Evolutionary conservation across 2,329 filamentous ascomycete species (phyloP), one percentile per base, ranked within the genome.

Genomic region (Dactylellina leptospora): DNA sequence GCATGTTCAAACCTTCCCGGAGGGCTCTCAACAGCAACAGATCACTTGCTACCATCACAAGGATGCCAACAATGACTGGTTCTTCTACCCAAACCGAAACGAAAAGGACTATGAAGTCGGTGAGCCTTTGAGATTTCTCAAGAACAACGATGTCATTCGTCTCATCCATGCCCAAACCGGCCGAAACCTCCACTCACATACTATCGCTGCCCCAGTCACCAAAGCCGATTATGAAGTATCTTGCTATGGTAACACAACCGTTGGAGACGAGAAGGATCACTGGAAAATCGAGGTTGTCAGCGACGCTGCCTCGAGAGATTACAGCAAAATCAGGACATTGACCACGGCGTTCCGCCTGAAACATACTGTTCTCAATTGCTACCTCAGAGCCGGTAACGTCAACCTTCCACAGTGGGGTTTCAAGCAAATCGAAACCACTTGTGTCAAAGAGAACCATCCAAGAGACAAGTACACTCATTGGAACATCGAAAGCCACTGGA

Each of bases 41-140:
- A 89, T 99, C 74, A 99, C 95, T 74, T 99, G 96, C 84, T 99
- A 99, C 82, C 95, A 99, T 82, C 95, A 99, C 85, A 99, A 99
- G 81, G 95, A 99, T 83, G 86, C 93, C 80, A 99, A 99, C 86
- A 99, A 99, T 80, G 95, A 99, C 80, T 99, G 95, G 95, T 96
- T 96, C 82, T 93, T 99, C 82, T 97, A 97, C 80, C 95, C 95
- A 23, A 96, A 93, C 82, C 91, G 96, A 74, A 81, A 84, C 59
- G 86, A 96, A 69, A 81, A 85, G 22, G 88, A 90, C 16, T 96
- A 88, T 78, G 84, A 93, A 77, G 81, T 86, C 3, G 87, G 91
- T 70, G 87, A 83, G n/a, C 85, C 87, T 66, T 84, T 91, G 73
- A 83, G 83, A 74, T 96, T 89, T 78, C 86, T 97, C 76, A 88